phyloP scores from a whole-genome alignment of 176 grass and related monocot species.

The Lolium perenne region DNA sequence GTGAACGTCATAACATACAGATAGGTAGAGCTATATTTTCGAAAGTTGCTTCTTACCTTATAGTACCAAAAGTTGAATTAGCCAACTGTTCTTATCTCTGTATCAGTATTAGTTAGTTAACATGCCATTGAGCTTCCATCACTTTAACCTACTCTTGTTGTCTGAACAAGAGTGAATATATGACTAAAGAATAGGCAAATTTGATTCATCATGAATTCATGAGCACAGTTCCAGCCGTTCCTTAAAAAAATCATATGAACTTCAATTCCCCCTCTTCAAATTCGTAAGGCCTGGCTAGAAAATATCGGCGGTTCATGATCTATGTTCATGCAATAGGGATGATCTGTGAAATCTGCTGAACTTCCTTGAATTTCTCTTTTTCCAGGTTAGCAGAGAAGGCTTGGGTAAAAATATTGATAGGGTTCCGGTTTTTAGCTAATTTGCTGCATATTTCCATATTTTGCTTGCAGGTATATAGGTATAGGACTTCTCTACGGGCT shows the following conservation, averaged over 20 bases:
- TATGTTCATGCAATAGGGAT: slow-evolving; percentile 96
- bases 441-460: neutral
- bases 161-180: too few relatives aligned
- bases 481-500: slow-evolving; percentile 85
- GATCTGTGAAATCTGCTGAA: neutral
- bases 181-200: too few relatives aligned
- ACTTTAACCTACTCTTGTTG: too few relatives aligned
- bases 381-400: too few relatives aligned
- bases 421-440: neutral
- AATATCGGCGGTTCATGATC: slow-evolving; percentile 89
- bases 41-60: slow-evolving; percentile 5
- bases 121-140: too few relatives aligned
- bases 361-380: too few relatives aligned
- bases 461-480: slow-evolving; percentile 74
- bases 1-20: neutral
- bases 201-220: neutral
- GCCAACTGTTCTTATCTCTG: neutral
- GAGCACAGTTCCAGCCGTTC: neutral
- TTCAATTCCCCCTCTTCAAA: slow-evolving; percentile 17
- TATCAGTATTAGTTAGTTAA: too few relatives aligned
- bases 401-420: too few relatives aligned
- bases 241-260: slow-evolving; percentile 20
- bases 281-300: slow-evolving; percentile 61
- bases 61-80: neutral
- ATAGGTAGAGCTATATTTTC: slow-evolving; percentile 13